Evolutionary conservation across 2,329 filamentous ascomycete species (phyloP), one percentile per base, ranked within the genome.

Genomic region (Xylariaceae sp.): DNA sequence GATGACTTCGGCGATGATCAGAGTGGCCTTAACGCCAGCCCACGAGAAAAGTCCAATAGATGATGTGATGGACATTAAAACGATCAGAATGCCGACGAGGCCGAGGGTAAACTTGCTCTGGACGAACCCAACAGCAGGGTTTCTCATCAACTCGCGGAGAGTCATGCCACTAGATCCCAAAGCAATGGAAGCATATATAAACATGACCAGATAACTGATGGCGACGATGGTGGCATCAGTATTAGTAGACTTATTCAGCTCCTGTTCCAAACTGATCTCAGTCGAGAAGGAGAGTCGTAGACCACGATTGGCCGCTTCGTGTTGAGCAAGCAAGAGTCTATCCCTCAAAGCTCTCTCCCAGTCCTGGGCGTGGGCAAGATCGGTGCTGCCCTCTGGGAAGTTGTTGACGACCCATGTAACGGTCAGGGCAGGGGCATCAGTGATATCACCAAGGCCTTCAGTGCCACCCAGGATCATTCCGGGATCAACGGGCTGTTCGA

Each of bases 191-290:
- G 91, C 94, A 65, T 99, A 99, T 54, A 99, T 72, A 70, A 99
- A 99, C 94, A 99, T 99, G 73, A 96, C 89, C 56, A 97, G 79
- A 71, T 99, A 99, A 76, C 92, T 97, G 70, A 99, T 86, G 47
- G 92, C 83, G 19, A 99, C 84, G 62, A 99, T 99, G 68, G 92
- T 96, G 40, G 92, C 95, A 68, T 99, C 94, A 0, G 94, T 97
- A 68, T 99, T 99, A 44, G 90, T 96, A 35, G 90, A 95, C 71
- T 97, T 96, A 75, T 96, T 99, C 50, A 99, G 77, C 65, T 99
- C 94, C 66, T 96, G 81, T 66, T 97, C 92, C 53, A 99, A 74
- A 68, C 91, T 96, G 68, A 92, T 89, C 71, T 99, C 94, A 0
- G 94, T 95, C 44, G 85, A 95, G 76, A 97, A 99, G 7, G 91